A percentile compares a stretch with the other conserved stretches of the same genome.
Evolutionary conservation across 2,329 filamentous ascomycete species (phyloP).

Genomic region (Lizonia empirigonia): DNA sequence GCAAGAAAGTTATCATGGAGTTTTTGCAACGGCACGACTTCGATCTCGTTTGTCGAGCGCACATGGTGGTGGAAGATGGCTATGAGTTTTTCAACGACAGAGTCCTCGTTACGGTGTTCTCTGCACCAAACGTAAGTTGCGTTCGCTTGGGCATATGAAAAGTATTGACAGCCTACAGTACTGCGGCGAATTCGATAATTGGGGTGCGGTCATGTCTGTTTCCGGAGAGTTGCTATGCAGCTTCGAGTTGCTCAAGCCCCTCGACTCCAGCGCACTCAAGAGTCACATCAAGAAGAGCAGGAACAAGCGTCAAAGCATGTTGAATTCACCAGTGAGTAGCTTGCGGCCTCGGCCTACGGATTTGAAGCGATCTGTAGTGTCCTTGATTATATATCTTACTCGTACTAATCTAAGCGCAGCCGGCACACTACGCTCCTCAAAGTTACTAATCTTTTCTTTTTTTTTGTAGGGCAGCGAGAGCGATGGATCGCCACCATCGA

Average conservation of each 20-base stretch:
- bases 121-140: conserved; percentile 87
- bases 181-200: conserved; percentile 98
- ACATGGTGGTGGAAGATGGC: conserved; percentile 99
- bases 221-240: conserved; percentile 92
- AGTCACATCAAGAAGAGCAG: conserved; percentile 98
- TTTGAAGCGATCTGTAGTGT: conserved; percentile 25
- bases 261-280: conserved; percentile 95
- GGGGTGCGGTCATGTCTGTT: conserved; percentile 98
- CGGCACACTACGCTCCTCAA: conserved; percentile 58
- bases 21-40: conserved; percentile 95
- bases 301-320: conserved; percentile 91
- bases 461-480: conserved; percentile 30
- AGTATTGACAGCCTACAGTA: conserved; percentile 64
- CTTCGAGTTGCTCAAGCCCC: conserved; percentile 93
- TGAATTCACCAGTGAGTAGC: conserved; percentile 88
- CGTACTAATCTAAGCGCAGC: conserved; percentile 48
- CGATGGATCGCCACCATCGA: conserved; percentile 18
- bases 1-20: conserved; percentile 96
- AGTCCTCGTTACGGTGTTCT: conserved; percentile 95
- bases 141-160: background rate
- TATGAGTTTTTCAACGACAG: conserved; percentile 99
- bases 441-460: conserved; percentile 52
- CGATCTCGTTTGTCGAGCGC: conserved; percentile 92
- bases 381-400: conserved; percentile 34
- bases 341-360: conserved; percentile 11